A percentile compares a stretch with the other conserved stretches of the same genome.
Evolutionary conservation across 163 green algal species (phyloP).

Genomic region (Prototheca cutis): DNA sequence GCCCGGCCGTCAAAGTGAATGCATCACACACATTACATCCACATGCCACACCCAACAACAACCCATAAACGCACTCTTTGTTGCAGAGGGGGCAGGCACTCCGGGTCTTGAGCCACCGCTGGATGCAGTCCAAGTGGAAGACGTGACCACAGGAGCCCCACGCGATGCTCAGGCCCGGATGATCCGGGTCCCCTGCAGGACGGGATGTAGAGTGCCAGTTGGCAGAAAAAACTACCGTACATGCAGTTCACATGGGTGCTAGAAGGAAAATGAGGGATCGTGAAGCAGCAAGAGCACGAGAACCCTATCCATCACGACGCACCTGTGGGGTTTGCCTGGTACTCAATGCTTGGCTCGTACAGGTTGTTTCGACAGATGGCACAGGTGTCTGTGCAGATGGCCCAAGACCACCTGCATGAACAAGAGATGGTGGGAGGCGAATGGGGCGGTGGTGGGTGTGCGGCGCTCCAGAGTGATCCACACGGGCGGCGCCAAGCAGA

Average conservation of each 20-base stretch:
- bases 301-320: neutral
- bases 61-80: constrained; percentile 40
- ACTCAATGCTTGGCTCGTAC: constrained; percentile 94
- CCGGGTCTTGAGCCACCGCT: constrained; percentile 85
- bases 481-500: neutral
- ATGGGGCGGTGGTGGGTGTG: too few species aligned
- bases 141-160: constrained; percentile 88
- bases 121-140: constrained; percentile 89
- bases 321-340: constrained; percentile 80
- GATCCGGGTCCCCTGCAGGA: constrained; percentile 66
- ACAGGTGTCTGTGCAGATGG: constrained; percentile 93
- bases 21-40: too few species aligned
- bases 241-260: too few species aligned
- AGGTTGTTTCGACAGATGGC: constrained; percentile 97
- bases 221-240: too few species aligned
- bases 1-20: too few species aligned
- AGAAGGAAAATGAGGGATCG: too few species aligned
- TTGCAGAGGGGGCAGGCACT: constrained; percentile 86
- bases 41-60: too few species aligned
- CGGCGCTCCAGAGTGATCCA: constrained; percentile 7
- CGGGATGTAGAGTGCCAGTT: neutral
- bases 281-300: too few species aligned
- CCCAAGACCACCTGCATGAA: constrained; percentile 76
- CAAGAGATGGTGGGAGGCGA: too few species aligned
- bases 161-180: constrained; percentile 83